Percentiles rank a stretch among this genome's conserved stretches.
These are phyloP conservation scores for Thielaviopsis musarum DNA, from an alignment of 2,329 filamentous ascomycete genomes.

Conservation along the genomic window DNA sequence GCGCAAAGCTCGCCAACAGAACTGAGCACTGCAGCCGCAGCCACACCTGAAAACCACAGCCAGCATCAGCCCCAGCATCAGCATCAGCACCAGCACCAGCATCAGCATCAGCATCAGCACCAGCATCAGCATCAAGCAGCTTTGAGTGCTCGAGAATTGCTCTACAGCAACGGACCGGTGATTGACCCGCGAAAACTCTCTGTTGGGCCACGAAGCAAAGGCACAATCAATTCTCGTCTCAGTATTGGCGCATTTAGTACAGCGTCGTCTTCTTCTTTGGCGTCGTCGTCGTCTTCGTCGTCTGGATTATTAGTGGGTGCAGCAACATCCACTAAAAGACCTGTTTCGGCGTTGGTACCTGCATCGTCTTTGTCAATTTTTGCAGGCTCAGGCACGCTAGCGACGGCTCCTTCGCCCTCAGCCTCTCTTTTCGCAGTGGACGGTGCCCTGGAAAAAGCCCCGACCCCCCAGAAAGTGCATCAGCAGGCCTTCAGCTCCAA, in stretches of 20 bases:
- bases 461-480: not conserved
- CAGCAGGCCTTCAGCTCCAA: not conserved
- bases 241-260: not conserved
- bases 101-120: not conserved
- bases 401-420: not conserved
- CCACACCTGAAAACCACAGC: not conserved
- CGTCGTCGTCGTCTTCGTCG: not conserved
- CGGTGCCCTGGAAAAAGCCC: not conserved
- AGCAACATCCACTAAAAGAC: not conserved
- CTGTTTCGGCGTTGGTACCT: not conserved
- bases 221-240: not conserved
- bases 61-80: not conserved
- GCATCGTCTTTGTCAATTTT: not conserved
- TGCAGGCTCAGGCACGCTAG: not conserved
- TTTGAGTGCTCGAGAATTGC: not conserved
- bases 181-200: not conserved
- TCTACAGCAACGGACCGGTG: not conserved
- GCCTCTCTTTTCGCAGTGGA: not conserved
- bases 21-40: not conserved
- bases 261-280: not conserved
- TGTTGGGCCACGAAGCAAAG: not conserved
- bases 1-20: constrained; percentile 5
- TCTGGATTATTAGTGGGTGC: not conserved
- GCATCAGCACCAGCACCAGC: not conserved
- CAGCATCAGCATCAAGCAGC: not conserved